Evolutionary conservation across 306 rosid species (phyloP).

Genomic region (Trichosanthes cucumerina): DNA sequence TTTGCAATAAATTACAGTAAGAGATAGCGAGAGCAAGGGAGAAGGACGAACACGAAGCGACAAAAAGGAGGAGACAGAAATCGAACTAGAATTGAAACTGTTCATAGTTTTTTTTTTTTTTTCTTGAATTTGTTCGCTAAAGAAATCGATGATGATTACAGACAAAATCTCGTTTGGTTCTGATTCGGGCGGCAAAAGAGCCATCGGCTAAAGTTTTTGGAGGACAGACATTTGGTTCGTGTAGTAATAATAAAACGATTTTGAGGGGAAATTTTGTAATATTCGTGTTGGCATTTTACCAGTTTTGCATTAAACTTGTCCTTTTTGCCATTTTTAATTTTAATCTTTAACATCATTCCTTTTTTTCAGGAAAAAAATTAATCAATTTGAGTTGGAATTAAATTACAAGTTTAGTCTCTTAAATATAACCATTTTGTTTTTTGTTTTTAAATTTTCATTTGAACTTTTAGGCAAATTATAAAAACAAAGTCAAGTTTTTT

Average conservation of each 20-base stretch:
- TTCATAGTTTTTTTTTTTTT: not conserved
- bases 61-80: not conserved
- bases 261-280: not conserved
- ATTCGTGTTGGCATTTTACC: not conserved
- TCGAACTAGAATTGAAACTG: not conserved
- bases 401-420: too few species aligned
- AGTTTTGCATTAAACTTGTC: not conserved
- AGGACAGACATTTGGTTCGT: constrained; percentile 1
- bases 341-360: not conserved
- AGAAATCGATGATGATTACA: not conserved
- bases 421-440: too few species aligned
- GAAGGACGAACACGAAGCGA: constrained; percentile 15
- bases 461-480: too few species aligned
- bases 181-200: constrained; percentile 17
- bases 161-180: not conserved
- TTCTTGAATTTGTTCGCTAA: not conserved
- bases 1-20: not conserved
- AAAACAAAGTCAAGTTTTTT: too few species aligned
- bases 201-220: not conserved
- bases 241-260: not conserved
- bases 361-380: not conserved
- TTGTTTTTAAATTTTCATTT: too few species aligned
- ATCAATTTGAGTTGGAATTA: too few species aligned
- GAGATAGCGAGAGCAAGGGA: constrained; percentile 4
- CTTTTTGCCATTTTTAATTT: not conserved